These are phyloP conservation scores for Staphylotrichum longicolle DNA, from an alignment of 495 filamentous ascomycete genomes.

Conservation along the genomic window DNA sequence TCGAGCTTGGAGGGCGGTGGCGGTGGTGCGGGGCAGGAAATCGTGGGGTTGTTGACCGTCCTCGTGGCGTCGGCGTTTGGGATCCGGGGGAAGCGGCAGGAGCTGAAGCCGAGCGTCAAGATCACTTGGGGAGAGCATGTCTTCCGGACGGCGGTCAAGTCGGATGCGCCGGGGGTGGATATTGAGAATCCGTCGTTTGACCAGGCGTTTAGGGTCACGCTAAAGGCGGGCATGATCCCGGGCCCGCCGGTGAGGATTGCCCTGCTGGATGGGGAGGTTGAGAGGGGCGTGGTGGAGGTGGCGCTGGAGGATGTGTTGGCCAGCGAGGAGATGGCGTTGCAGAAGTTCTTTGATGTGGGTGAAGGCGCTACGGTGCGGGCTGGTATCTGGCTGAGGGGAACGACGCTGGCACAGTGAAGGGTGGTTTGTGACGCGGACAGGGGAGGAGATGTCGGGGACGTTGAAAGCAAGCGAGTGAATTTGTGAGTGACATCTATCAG, in stretches of 20 bases:
- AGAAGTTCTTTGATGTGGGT: conserved; percentile 38
- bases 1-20: conserved; percentile 30
- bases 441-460: no score
- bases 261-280: conserved; percentile 37
- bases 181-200: conserved; percentile 46
- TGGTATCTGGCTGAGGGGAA: conserved; percentile 23
- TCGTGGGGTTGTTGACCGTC: conserved; percentile 38
- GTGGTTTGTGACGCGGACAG: no score
- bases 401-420: conserved; percentile 9
- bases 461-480: no score
- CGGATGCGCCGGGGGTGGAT: conserved; percentile 40
- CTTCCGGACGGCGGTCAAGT: conserved; percentile 39
- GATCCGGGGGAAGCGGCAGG: conserved; percentile 35
- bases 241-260: conserved; percentile 33
- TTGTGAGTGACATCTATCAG: no score
- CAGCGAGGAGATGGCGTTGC: conserved; percentile 33
- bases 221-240: conserved; percentile 34
- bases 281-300: conserved; percentile 37
- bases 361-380: conserved; percentile 28
- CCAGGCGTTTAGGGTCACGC: conserved; percentile 36
- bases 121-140: conserved; percentile 37
- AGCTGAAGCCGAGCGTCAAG: conserved; percentile 43
- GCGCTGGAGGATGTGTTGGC: conserved; percentile 37
- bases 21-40: conserved; percentile 17
- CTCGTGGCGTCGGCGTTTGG: conserved; percentile 37